These are phyloP conservation scores for Antitrichia curtipendula DNA, from an alignment of 225 moss, liverwort and hornwort genomes.

Conservation along the genomic window DNA sequence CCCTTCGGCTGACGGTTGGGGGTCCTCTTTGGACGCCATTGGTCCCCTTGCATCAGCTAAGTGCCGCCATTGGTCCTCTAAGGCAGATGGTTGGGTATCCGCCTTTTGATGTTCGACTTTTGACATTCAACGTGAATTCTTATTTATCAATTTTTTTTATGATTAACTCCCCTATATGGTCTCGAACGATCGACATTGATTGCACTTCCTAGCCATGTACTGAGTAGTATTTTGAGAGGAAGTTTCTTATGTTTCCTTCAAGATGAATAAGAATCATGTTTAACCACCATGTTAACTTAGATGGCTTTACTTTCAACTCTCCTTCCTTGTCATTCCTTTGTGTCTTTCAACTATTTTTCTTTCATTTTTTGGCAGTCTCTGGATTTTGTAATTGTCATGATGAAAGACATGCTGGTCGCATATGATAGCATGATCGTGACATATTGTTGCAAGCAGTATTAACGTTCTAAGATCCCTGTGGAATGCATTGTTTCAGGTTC, in stretches of 20 bases:
- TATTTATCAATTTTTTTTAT: too few relatives aligned
- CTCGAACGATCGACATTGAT: neutral
- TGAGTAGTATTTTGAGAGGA: neutral
- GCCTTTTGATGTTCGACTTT: neutral
- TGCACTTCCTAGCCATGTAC: neutral
- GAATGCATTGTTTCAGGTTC: neutral
- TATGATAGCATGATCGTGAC: neutral
- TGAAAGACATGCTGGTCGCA: neutral
- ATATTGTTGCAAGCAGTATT: neutral
- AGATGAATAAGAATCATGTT: neutral
- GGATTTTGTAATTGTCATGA: too few relatives aligned
- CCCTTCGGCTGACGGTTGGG: neutral
- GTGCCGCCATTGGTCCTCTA: neutral
- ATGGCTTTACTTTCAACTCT: too few relatives aligned
- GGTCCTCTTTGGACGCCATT: neutral
- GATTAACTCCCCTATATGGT: neutral
- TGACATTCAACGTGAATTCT: neutral
- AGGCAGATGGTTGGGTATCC: neutral
- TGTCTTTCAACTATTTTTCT: neutral
- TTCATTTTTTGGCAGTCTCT: neutral
- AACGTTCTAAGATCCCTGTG: neutral
- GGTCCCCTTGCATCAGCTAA: neutral
- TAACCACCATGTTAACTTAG: neutral
- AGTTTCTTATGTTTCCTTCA: neutral
- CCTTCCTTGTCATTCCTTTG: neutral